Base-by-base conservation (phyloP, 73 alveolate genomes). In the Urostyla sp. region DNA sequence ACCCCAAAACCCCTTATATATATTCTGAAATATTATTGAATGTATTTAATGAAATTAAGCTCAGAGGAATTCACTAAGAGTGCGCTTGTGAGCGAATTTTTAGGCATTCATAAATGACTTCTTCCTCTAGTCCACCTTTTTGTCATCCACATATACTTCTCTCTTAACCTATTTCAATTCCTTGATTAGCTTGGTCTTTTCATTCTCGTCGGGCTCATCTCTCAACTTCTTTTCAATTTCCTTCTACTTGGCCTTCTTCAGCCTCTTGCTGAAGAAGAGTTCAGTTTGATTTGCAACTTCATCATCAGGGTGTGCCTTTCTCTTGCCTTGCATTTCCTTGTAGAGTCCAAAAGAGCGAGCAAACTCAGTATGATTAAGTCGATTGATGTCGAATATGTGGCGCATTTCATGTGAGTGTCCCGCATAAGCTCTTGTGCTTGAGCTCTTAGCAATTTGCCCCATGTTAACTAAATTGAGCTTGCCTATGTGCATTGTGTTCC, bases 341-440 rank as follows among this genome's bases (percentile, higher is more conserved):
- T 69, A 69, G 56, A 69, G 83, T 15, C 57, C 83, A 40, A 69
- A 69, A 3, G 83, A 69, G 24, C 90, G 44, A 5, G 80, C 90
- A 49, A 66, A 80, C 21, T 80, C 66, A 26, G 90, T 80, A 16
- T 66, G 57, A 30, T 80, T 80, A 35, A 80, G 32, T 31, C 28
- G 32, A 38, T 80, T 80, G 67, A 80, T 66, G 34, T 80, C 80
- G 40, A 80, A 80, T 6, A 80, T 37, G 24, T 18, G 31, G 13
- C 84, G 35, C 75, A 63, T 35, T 2, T 56, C 75, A 67, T 63
- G 72, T 0, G 76, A 23, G 40, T 80, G 90, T 5, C 90, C 90
- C 6, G 84, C 66, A 67, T 80, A 80, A 15, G 92, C 92, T 74
- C 86, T 73, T 10, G 52, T 59, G 13, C 76, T 63, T 34, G 88